These are phyloP conservation scores for Backusella australiensis DNA, from an alignment of 192 early-diverging fungal genomes.

Conservation along the genomic window DNA sequence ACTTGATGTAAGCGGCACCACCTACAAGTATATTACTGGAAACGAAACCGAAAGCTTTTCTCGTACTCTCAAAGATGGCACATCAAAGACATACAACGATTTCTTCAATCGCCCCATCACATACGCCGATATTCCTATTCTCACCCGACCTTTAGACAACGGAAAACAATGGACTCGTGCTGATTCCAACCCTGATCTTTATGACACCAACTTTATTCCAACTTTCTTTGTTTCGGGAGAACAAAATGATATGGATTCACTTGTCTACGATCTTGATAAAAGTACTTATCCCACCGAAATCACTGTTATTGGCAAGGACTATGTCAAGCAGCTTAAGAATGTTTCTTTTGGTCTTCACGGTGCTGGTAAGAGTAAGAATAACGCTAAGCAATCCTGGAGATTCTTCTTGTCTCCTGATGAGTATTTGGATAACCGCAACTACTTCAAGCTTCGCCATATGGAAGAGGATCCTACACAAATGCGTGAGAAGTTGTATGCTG, in stretches of 20 bases:
- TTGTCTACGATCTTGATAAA: constrained; percentile 21
- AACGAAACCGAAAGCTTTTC: constrained; percentile 31
- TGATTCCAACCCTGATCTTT: constrained; percentile 19
- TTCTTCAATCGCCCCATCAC: constrained; percentile 40
- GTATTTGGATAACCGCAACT: constrained; percentile 30
- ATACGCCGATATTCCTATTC: constrained; percentile 44
- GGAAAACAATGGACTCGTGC: constrained; percentile 25
- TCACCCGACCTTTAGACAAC: constrained; percentile 37
- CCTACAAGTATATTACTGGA: constrained; percentile 40
- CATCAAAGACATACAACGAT: constrained; percentile 36
- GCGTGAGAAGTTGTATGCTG: constrained; percentile 50
- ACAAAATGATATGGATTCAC: constrained; percentile 19
- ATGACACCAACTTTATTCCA: constrained; percentile 46
- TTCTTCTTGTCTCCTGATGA: constrained; percentile 29
- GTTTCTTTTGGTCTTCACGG: constrained; percentile 39
- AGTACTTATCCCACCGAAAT: constrained; percentile 21
- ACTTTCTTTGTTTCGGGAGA: constrained; percentile 40
- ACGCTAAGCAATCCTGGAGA: constrained; percentile 51
- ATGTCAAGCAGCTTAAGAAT: constrained; percentile 34
- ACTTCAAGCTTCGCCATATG: constrained; percentile 48
- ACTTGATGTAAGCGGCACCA: constrained; percentile 22
- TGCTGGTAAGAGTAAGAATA: constrained; percentile 44
- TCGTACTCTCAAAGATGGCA: constrained; percentile 22
- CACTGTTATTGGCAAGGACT: constrained; percentile 38
- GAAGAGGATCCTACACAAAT: constrained; percentile 55